Evolutionary conservation across 495 filamentous ascomycete genomes (phyloP).

Genomic region (Aspergillus baeticus): DNA sequence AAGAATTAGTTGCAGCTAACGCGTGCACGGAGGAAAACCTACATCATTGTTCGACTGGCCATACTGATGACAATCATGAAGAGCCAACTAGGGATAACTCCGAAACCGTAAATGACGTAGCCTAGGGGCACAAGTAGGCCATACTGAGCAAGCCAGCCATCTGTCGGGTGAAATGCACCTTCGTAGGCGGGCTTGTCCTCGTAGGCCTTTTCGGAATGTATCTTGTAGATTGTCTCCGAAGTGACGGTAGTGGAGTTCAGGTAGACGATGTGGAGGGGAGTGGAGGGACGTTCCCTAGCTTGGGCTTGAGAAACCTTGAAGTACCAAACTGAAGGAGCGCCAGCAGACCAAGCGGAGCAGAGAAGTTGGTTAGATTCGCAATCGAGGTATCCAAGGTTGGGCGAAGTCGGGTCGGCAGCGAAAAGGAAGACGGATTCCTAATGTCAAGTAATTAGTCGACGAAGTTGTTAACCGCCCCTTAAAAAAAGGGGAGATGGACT

Average conservation of each 20-base stretch:
- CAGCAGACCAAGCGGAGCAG: conserved; percentile 78
- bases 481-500: conserved; percentile 17
- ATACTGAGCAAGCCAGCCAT: conserved; percentile 66
- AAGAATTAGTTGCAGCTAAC: conserved; percentile 16
- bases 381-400: conserved; percentile 70
- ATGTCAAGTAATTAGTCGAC: conserved; percentile 12
- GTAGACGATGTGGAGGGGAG: conserved; percentile 54
- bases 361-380: conserved; percentile 79
- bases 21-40: conserved; percentile 40
- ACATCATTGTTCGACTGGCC: conserved; percentile 83
- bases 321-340: conserved; percentile 69
- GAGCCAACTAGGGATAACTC: conserved; percentile 63
- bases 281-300: conserved; percentile 34
- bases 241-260: conserved; percentile 67
- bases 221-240: conserved; percentile 57
- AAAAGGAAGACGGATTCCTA: conserved; percentile 69
- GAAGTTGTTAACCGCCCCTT: too few species aligned
- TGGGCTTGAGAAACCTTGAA: conserved; percentile 65
- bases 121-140: conserved; percentile 64
- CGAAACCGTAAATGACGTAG: conserved; percentile 62
- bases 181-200: conserved; percentile 57
- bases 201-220: conserved; percentile 63
- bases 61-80: conserved; percentile 83
- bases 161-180: conserved; percentile 77
- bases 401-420: conserved; percentile 61